These are phyloP conservation scores for Polytrichum commune DNA, from an alignment of 225 moss, liverwort and hornwort genomes.

Conservation along the genomic window DNA sequence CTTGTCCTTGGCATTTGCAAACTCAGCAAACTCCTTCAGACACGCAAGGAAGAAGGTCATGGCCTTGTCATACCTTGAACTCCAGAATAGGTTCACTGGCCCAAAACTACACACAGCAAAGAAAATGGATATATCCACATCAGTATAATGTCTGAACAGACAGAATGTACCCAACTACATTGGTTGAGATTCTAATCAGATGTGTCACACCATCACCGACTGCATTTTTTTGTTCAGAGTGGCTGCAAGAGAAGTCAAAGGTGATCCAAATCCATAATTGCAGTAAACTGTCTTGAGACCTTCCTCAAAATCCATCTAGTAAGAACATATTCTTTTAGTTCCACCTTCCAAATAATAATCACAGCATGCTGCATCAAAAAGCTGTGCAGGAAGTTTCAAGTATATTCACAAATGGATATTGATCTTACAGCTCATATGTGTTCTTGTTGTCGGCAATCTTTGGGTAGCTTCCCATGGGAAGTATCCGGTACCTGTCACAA, in stretches of 20 bases:
- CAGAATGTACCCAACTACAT: not conserved
- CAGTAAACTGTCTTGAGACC: too few relatives aligned
- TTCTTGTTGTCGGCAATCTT: constrained; percentile 94
- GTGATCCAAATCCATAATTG: too few relatives aligned
- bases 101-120: constrained; percentile 60
- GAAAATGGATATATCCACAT: not conserved
- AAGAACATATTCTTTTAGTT: too few relatives aligned
- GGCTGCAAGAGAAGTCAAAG: too few relatives aligned
- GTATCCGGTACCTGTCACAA: constrained; percentile 69
- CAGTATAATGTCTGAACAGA: not conserved
- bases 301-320: too few relatives aligned
- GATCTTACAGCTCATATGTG: constrained; percentile 89
- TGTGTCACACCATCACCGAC: too few relatives aligned
- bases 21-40: constrained; percentile 98
- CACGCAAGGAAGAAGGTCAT: constrained; percentile 99
- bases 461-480: constrained; percentile 99
- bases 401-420: not conserved
- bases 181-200: too few relatives aligned
- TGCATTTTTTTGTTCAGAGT: too few relatives aligned
- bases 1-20: constrained; percentile 84
- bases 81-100: constrained; percentile 99
- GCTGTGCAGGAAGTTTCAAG: not conserved
- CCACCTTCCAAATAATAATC: too few relatives aligned
- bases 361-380: not conserved
- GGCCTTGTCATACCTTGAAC: constrained; percentile 96